phyloP scores from a whole-genome alignment of 345 rosid species.

The Diplotaxis tenuifolia region DNA sequence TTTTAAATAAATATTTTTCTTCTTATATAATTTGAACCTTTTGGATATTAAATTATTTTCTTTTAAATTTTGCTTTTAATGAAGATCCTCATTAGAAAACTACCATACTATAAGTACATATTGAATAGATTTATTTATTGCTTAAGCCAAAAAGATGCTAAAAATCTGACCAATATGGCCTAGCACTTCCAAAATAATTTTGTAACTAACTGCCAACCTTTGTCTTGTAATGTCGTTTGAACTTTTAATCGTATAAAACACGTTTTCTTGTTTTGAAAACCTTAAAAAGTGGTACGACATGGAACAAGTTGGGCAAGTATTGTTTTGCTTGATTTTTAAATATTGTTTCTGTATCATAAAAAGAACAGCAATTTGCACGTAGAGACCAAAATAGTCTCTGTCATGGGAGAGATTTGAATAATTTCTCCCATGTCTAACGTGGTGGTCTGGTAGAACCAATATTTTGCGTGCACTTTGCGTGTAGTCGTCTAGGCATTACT shows the following conservation, averaged over 20 bases:
- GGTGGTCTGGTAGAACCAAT: not conserved
- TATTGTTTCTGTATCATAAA: not conserved
- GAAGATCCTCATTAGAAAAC: not conserved
- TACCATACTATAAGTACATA: not conserved
- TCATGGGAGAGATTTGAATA: not conserved
- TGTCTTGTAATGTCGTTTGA: not conserved
- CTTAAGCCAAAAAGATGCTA: not conserved
- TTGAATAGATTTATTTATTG: not conserved
- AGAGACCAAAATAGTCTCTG: not conserved
- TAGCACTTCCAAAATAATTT: not conserved
- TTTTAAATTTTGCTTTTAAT: not conserved
- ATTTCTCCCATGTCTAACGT: not conserved
- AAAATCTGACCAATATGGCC: not conserved
- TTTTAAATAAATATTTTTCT: too few species aligned
- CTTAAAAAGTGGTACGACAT: conserved; percentile 3
- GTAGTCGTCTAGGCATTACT: not conserved
- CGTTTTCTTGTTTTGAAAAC: conserved; percentile 1
- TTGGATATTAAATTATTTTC: not conserved
- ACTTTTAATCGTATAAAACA: not conserved
- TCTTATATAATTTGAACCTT: too few species aligned
- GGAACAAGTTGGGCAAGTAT: conserved; percentile 24
- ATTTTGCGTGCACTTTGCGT: too few species aligned
- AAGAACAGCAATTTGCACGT: not conserved
- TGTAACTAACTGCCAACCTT: not conserved
- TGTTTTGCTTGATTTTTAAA: not conserved